Percentiles rank a stretch among this genome's conserved stretches.
Evolutionary conservation across 768 basidiomycete species (phyloP).

Genomic region (Naganishia randhawae): DNA sequence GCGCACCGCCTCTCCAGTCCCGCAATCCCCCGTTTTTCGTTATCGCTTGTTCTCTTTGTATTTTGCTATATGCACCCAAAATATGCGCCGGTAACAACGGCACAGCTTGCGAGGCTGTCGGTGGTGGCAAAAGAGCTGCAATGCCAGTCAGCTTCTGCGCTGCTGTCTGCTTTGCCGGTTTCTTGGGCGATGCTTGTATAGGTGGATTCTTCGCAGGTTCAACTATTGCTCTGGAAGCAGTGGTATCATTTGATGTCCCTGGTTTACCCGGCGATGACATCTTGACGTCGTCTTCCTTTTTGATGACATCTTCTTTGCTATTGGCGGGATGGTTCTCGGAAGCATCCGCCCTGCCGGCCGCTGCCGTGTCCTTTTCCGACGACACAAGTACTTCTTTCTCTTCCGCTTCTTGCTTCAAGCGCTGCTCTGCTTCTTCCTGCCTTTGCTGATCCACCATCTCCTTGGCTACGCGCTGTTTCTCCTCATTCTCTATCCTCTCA

Average conservation of each 20-base stretch:
- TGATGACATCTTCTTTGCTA: neutral
- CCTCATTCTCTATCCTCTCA: constrained; percentile 39
- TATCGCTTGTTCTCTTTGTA: constrained; percentile 21
- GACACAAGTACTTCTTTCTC: neutral
- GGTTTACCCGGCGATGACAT: neutral
- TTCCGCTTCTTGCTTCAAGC: constrained; percentile 9
- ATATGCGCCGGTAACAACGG: constrained; percentile 25
- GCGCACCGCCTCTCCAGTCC: constrained; percentile 24
- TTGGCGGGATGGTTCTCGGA: neutral
- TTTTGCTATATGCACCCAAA: constrained; percentile 19
- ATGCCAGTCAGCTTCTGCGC: constrained; percentile 5
- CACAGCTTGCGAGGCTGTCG: constrained; percentile 20
- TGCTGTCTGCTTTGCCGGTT: constrained; percentile 4
- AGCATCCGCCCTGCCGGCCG: neutral
- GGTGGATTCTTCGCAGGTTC: neutral
- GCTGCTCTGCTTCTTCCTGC: constrained; percentile 20
- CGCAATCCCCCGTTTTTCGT: constrained; percentile 25
- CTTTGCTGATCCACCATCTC: neutral
- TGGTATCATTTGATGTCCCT: neutral
- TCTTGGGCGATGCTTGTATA: constrained; percentile 9
- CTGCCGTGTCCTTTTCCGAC: neutral
- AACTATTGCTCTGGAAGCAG: neutral
- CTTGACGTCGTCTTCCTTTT: constrained; percentile 4
- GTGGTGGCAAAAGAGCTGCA: constrained; percentile 1
- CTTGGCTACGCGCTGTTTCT: neutral